These are phyloP conservation scores for Nelumbo lutea DNA, from an alignment of 164 flowering plant genomes.

Conservation along the genomic window DNA sequence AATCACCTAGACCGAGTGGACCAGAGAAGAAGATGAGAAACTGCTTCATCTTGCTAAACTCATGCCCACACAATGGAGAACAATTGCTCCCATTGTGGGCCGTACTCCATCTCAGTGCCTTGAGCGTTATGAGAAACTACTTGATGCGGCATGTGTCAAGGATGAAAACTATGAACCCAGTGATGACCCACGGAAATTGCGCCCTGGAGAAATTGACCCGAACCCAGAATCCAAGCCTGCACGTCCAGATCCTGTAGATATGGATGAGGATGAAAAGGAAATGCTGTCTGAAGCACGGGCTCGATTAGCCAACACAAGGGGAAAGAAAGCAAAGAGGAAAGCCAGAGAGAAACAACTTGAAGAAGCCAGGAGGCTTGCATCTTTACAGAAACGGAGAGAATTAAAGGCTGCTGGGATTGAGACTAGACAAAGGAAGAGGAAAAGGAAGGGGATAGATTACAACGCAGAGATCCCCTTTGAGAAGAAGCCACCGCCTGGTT, in stretches of 20 bases:
- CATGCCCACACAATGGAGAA: slow-evolving; percentile 98
- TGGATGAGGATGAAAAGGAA: slow-evolving; percentile 99
- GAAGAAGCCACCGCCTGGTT: slow-evolving; percentile 93
- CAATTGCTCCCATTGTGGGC: slow-evolving; percentile 97
- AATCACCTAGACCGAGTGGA: slow-evolving; percentile 87
- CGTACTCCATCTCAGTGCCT: slow-evolving; percentile 91
- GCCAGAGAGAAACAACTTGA: slow-evolving; percentile 99
- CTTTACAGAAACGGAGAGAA: slow-evolving; percentile 92
- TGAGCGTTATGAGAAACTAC: slow-evolving; percentile 93
- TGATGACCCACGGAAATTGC: slow-evolving; percentile 90
- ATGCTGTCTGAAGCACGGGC: slow-evolving; percentile 99
- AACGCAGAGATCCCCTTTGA: slow-evolving; percentile 99
- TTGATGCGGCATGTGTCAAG: slow-evolving; percentile 95
- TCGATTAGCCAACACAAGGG: slow-evolving; percentile 89
- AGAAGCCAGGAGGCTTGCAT: slow-evolving; percentile 97
- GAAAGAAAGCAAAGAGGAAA: slow-evolving; percentile 96
- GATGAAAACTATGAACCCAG: slow-evolving; percentile 89
- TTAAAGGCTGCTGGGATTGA: slow-evolving; percentile 97
- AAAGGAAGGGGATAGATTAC: slow-evolving; percentile 91
- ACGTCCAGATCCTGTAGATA: slow-evolving; percentile 97
- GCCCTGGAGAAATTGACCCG: slow-evolving; percentile 97
- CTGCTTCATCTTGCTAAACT: slow-evolving; percentile 94
- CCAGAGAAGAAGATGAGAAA: slow-evolving; percentile 98
- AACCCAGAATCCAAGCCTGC: slow-evolving; percentile 99
- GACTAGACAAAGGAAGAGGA: slow-evolving; percentile 67